Evolutionary conservation across 78 protist genomes (phyloP).

Genomic region (Planoprotostelium fungivorum): DNA sequence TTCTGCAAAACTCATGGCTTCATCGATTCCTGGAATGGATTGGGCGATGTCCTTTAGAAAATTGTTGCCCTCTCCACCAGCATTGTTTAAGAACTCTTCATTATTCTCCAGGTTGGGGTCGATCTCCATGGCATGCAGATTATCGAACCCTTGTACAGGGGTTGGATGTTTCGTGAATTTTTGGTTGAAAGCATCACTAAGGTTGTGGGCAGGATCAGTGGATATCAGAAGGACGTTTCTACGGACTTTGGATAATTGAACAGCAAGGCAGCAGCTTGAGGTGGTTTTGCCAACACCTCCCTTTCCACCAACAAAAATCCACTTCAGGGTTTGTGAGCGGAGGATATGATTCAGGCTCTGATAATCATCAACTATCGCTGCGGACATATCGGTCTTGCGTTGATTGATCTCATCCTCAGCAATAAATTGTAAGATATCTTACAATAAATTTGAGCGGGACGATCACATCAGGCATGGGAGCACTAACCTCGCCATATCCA

Average conservation of each 20-base stretch:
- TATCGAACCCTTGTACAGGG: conserved; percentile 71
- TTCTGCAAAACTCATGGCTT: conserved; percentile 88
- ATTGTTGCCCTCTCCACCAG: neutral
- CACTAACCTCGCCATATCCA: neutral
- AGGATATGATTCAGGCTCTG: neutral
- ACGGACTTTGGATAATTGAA: conserved; percentile 47
- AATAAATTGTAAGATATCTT: neutral
- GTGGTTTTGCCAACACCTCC: conserved; percentile 95
- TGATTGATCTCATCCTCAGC: neutral
- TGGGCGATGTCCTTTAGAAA: conserved; percentile 43
- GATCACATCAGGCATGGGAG: neutral
- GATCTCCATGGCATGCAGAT: conserved; percentile 85
- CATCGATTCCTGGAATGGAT: conserved; percentile 96
- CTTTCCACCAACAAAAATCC: conserved; percentile 99
- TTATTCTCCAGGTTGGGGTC: conserved; percentile 54
- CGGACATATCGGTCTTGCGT: neutral
- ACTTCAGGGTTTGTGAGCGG: conserved; percentile 39
- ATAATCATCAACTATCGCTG: neutral
- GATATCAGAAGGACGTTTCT: conserved; percentile 88
- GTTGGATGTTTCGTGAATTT: conserved; percentile 83
- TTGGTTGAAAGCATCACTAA: conserved; percentile 92
- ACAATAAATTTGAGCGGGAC: neutral
- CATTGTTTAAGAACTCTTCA: conserved; percentile 54
- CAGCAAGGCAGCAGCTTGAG: conserved; percentile 61
- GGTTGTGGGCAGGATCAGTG: conserved; percentile 98